Percentiles rank a stretch among this genome's conserved stretches.
Evolutionary conservation across 768 basidiomycete genomes (phyloP).

Genomic region (Boletus rubroflammeus): DNA sequence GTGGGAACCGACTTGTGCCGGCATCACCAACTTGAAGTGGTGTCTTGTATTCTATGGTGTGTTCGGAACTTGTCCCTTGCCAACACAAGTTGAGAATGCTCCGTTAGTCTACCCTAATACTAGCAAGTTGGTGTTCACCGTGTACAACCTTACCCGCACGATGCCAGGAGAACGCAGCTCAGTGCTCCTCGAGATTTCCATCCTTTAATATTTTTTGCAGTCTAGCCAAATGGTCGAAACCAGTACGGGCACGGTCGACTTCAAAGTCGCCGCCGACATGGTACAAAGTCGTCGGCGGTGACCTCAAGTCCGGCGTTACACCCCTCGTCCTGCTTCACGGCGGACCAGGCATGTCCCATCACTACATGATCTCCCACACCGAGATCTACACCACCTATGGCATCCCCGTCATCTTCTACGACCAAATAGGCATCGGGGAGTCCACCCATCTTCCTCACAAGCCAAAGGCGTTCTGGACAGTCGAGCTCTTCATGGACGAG

Average conservation of each 20-base stretch:
- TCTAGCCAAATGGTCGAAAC: slow-evolving; percentile 10
- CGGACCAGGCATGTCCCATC: slow-evolving; percentile 32
- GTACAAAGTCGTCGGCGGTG: slow-evolving; percentile 42
- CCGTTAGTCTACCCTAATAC: too few relatives aligned
- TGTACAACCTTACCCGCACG: too few relatives aligned
- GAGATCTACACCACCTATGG: slow-evolving; percentile 26
- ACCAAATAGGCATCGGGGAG: slow-evolving; percentile 43
- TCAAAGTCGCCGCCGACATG: slow-evolving; percentile 30
- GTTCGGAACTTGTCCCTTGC: neutral
- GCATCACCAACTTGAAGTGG: too few relatives aligned
- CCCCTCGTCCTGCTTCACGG: slow-evolving; percentile 42
- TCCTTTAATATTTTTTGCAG: neutral
- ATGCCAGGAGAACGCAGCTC: neutral
- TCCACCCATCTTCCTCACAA: slow-evolving; percentile 43
- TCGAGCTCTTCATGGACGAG: slow-evolving; percentile 50
- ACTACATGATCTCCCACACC: slow-evolving; percentile 36
- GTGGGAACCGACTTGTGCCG: neutral
- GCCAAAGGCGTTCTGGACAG: slow-evolving; percentile 38
- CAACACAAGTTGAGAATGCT: too few relatives aligned
- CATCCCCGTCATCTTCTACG: slow-evolving; percentile 46
- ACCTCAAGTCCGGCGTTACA: slow-evolving; percentile 21
- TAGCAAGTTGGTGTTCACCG: too few relatives aligned
- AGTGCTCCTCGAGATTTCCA: neutral
- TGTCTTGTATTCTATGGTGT: too few relatives aligned
- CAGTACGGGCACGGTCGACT: slow-evolving; percentile 15